Percentiles rank a stretch among this genome's conserved stretches.
Evolutionary conservation across 1,284 basidiomycete species (phyloP).

Genomic region (Ustilago loliicola): DNA sequence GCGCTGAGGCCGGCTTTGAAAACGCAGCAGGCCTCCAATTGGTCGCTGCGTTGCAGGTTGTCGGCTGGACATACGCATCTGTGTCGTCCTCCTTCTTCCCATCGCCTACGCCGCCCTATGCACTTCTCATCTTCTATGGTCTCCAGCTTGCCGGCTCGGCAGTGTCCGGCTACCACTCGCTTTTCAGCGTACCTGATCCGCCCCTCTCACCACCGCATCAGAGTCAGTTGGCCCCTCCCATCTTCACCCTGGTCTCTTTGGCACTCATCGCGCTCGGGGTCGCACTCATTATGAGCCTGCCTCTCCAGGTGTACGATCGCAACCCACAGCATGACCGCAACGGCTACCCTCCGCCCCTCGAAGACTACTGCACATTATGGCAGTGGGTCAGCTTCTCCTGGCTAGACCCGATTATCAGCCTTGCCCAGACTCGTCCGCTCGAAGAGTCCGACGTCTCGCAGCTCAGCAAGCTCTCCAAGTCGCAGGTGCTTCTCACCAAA

Average conservation of each 20-base stretch:
- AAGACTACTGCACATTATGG: conserved; percentile 82
- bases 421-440: conserved; percentile 28
- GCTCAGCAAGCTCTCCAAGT: conserved; percentile 39
- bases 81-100: conserved; percentile 15
- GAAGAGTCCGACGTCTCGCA: conserved; percentile 54
- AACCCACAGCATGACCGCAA: conserved; percentile 30
- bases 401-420: conserved; percentile 72
- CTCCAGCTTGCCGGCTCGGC: conserved; percentile 19
- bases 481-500: conserved; percentile 39
- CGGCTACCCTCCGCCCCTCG: conserved; percentile 74
- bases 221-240: conserved; percentile 24
- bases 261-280: conserved; percentile 9
- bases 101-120: conserved; percentile 33
- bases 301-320: conserved; percentile 41
- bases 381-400: conserved; percentile 84
- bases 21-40: conserved; percentile 7
- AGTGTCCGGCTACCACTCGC: conserved; percentile 24
- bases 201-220: conserved; percentile 17
- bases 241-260: conserved; percentile 21
- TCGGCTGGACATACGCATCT: conserved; percentile 28
- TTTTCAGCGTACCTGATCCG: conserved; percentile 20
- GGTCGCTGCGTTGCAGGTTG: conserved; percentile 16
- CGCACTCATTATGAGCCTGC: conserved; percentile 30
- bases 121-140: conserved; percentile 24
- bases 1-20: conserved; percentile 27